Evolutionary conservation across 345 rosid genomes (phyloP), one percentile per base, ranked within the genome.

Genomic region (Passiflora organensis): DNA sequence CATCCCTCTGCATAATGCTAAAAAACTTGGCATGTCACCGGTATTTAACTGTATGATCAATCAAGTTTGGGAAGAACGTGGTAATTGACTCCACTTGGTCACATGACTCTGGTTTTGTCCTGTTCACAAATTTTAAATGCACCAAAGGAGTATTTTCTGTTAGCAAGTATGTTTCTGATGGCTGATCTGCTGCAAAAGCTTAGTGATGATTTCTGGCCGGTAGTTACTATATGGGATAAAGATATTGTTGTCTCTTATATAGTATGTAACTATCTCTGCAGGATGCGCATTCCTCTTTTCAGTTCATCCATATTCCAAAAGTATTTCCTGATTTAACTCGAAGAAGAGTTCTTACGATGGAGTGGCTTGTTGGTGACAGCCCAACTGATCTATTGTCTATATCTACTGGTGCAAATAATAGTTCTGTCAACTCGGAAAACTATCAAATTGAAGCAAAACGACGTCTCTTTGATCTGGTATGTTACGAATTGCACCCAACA

Each of bases 271-370:
- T 59, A 65, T 57, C 43, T 63, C 25, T 79, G 63, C 91, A 91
- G 97, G 91, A 82, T 76, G 78, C 77, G 23, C 96, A 91, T 78
- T 79, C 95, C 43, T 65, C 46, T 14, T 82, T 71, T 66, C 49
- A 81, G 0, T 87, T 83, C 61, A 91, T 91, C 32, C 64, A 66
- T 32, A 80, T 79, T 65, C 97, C 97, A 56, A 87, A 83, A 71
- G 76, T 91, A 54, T 76, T 67, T 62, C 65, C 55, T 44, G 69
- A 83, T 74, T 71, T 91, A 65, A 80, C 72, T 37, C 61, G 86
- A 46, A 91, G 85, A 81, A 80, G 91, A 75, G 87, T 87, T 70
- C 74, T 87, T 76, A 91, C 97, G 15, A 83, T 91, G 97, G 97
- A 91, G 70, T 91, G 97, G 97, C 83, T 91, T 53, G 86, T 37